A percentile compares a stretch with the other conserved stretches of the same genome.
Evolutionary conservation across 768 basidiomycete species (phyloP).

Genomic region (Trametes meyenii): DNA sequence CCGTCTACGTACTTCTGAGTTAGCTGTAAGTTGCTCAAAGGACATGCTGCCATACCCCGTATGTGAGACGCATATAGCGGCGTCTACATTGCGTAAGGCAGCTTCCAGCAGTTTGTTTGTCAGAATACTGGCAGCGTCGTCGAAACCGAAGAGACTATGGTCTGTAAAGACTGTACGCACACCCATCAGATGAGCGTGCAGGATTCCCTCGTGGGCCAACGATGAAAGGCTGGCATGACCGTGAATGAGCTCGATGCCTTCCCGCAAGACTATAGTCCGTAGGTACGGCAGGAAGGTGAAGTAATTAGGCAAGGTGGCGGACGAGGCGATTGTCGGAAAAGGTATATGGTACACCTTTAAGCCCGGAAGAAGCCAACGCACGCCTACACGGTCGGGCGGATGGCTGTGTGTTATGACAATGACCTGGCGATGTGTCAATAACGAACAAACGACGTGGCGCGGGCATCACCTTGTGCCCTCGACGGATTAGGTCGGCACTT

Average conservation of each 20-base stretch:
- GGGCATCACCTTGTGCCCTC: slow-evolving; percentile 77
- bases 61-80: slow-evolving; percentile 94
- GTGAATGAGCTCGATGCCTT: slow-evolving; percentile 86
- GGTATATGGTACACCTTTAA: slow-evolving; percentile 97
- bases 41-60: slow-evolving; percentile 69
- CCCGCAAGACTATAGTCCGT: slow-evolving; percentile 83
- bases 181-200: slow-evolving; percentile 86
- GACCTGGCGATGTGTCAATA: slow-evolving; percentile 52
- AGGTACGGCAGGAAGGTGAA: slow-evolving; percentile 91
- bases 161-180: slow-evolving; percentile 95
- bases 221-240: slow-evolving; percentile 91
- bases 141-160: slow-evolving; percentile 95
- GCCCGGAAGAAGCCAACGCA: slow-evolving; percentile 85
- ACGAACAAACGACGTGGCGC: too few relatives aligned
- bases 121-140: slow-evolving; percentile 94
- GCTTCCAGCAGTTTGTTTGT: slow-evolving; percentile 94
- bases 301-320: slow-evolving; percentile 93
- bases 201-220: slow-evolving; percentile 88
- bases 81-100: slow-evolving; percentile 88
- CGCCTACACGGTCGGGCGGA: slow-evolving; percentile 79
- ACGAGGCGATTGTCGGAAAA: slow-evolving; percentile 83
- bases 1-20: slow-evolving; percentile 57
- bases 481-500: slow-evolving; percentile 75
- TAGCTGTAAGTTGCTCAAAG: not conserved
- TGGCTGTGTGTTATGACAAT: slow-evolving; percentile 95